Base-by-base conservation (phyloP, 1,139 yeast species). In the Blastobotrys elegans region DNA sequence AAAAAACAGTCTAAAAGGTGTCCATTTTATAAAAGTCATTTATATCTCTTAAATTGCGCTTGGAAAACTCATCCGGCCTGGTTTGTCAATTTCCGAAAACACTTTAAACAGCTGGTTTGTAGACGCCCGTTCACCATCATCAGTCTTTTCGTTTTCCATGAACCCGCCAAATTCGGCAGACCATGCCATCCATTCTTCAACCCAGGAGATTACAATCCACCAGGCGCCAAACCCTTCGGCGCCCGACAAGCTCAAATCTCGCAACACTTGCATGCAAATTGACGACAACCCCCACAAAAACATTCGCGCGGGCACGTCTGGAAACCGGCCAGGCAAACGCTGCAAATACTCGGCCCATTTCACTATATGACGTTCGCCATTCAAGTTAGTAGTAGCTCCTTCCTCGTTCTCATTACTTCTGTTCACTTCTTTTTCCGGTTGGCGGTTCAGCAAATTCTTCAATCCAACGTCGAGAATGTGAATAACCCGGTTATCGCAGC, bases 151-250 rank as follows among this genome's bases (percentile, higher is more conserved):
- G 20, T 4, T 37, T 3, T 8, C 11, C 8, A 79, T 64, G 56
- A 80, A 80, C 0, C 88, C 87, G 7, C 88, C 85, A 44, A 82
- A 65, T 58, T 84, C 90, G 20, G 84, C 82, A 47, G 76, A 68
- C 82, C 88, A 82, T 1, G 75, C 74, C 55, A 82, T 68, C 74
- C 80, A 84, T 59, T 84, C 92, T 59, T 82, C 87, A 6, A 82
- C 70, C 90, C 94, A 85, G 61, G 88, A 81, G 48, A 85, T 70
- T 13, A 84, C 73, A 32, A 79, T 75, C 89, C 90, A 84, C 90
- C 94, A 84, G 1, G 82, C 78, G 10, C 82, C 83, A 62, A 84
- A 83, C 1, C 82, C 76, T 44, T 74, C 75, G 2, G 84, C 83
- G 2, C 83, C 80, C 26, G 70, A 67, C 49, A 79, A 68, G 44